Evolutionary conservation across 2,329 filamentous ascomycete species (phyloP), one percentile per base, ranked within the genome.

Genomic region (Penicillium sp.): DNA sequence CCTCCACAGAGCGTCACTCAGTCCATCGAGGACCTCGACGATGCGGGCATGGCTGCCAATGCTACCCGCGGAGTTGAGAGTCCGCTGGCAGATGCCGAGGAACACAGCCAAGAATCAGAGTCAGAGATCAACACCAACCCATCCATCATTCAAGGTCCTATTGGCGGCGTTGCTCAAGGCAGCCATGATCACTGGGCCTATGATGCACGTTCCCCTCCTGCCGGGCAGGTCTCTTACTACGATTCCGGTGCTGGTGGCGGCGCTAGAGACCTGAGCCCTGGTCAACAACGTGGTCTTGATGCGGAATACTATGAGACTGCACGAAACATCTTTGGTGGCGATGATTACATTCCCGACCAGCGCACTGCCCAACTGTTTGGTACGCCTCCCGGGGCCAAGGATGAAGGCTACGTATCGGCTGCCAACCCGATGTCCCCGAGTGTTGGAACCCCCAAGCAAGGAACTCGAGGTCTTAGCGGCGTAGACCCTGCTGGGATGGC

Each of bases 361-460:
- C 47, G 56, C 17, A 53, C 57, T 36, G 55, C 52, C 12, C 60
- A 61, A 13, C 50, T 51, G 60, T 69, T 48, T 71, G 75, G 63
- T 57, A 74, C 60, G 64, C 75, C 48, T 66, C 77, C 61, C 73
- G 80, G 74, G 42, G 77, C 70, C 42, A 85, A 81, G 60, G 86
- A 95, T 57, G 90, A 96, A 68, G 90, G 89, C 6, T 96, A 95
- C 65, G 89, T 90, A 49, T 94, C 90, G 15, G 86, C 77, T 51
- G 74, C 74, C 22, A 77, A 79, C 55, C 74, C 70, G 45, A 72
- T 76, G 48, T 73, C 71, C 33, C 65, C 68, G 10, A 71, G 68
- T 39, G 56, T 60, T 27, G 59, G 61, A 34, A 73, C 69, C 4
- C 71, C 73, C 9, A 69, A 72, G 35, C 65, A 64, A 22, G 64